Percentiles rank a stretch among this genome's conserved stretches.
These are phyloP conservation scores for Cicer yamashitae DNA, from an alignment of 306 rosid genomes.

Conservation along the genomic window DNA sequence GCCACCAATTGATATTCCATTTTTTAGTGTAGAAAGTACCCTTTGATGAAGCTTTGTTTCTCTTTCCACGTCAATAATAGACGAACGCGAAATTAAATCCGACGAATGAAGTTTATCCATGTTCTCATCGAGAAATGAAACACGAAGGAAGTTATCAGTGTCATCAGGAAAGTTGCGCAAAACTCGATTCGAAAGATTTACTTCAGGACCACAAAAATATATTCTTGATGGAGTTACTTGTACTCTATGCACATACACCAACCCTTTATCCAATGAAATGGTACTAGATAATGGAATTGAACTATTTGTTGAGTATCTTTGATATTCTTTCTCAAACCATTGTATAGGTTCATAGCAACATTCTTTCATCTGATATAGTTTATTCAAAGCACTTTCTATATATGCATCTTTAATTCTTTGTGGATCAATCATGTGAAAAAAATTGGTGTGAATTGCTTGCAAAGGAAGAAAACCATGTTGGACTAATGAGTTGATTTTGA, in stretches of 20 bases:
- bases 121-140: slow-evolving; percentile 86
- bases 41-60: slow-evolving; percentile 65
- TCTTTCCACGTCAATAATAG: slow-evolving; percentile 30
- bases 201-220: slow-evolving; percentile 75
- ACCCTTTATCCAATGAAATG: slow-evolving; percentile 64
- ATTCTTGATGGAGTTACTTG: slow-evolving; percentile 74
- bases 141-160: slow-evolving; percentile 71
- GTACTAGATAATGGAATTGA: slow-evolving; percentile 28
- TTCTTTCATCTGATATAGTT: slow-evolving; percentile 56
- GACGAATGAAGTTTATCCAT: slow-evolving; percentile 61
- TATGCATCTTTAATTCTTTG: slow-evolving; percentile 37
- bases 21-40: slow-evolving; percentile 62
- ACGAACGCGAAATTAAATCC: slow-evolving; percentile 58
- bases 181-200: slow-evolving; percentile 82
- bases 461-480: slow-evolving; percentile 72
- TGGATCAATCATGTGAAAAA: slow-evolving; percentile 64
- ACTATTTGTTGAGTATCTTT: slow-evolving; percentile 56
- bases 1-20: slow-evolving; percentile 69
- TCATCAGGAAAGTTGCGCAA: slow-evolving; percentile 55
- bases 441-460: slow-evolving; percentile 45
- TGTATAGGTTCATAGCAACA: slow-evolving; percentile 67
- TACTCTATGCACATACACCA: slow-evolving; percentile 73
- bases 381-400: slow-evolving; percentile 64
- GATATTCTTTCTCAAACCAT: slow-evolving; percentile 67
- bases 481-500: slow-evolving; percentile 62